A percentile compares a stretch with the other conserved stretches of the same genome.
Conservation (phyloP, 306 rosid species). For the Clitoria ternatea region DNA sequence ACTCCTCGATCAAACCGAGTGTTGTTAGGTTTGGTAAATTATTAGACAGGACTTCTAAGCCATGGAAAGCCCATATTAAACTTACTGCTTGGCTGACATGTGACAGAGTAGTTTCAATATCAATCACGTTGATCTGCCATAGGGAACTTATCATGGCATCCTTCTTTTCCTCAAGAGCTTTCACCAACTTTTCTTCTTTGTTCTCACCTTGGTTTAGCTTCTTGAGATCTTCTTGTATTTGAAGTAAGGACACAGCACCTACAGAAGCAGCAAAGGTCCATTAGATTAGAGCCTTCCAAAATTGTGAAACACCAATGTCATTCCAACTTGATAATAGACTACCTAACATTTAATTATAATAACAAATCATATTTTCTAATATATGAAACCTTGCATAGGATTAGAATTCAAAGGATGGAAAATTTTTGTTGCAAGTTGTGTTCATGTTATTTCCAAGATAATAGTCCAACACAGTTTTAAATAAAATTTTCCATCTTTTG, state of each 20-base stretch:
- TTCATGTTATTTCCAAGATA: no score
- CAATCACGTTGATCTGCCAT: constrained; percentile 91
- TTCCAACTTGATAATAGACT: constrained; percentile 23
- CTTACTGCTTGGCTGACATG: constrained; percentile 88
- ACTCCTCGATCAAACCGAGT: no score
- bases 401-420: no score
- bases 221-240: constrained; percentile 82
- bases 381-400: no score
- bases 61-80: no score
- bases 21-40: no score
- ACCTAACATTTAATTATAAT: background rate
- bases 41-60: no score
- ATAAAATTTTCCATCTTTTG: no score
- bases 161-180: constrained; percentile 76
- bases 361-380: no score
- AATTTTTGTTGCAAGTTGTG: no score
- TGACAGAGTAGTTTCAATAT: constrained; percentile 85
- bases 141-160: constrained; percentile 79
- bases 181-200: constrained; percentile 60
- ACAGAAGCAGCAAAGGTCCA: constrained; percentile 15
- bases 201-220: constrained; percentile 60
- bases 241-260: constrained; percentile 97
- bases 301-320: background rate
- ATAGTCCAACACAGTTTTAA: no score
- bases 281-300: constrained; percentile 19